Evolutionary conservation across 352 stramenopile genomes (phyloP), one percentile per base, ranked within the genome.

Genomic region (Bremia lactucae): DNA sequence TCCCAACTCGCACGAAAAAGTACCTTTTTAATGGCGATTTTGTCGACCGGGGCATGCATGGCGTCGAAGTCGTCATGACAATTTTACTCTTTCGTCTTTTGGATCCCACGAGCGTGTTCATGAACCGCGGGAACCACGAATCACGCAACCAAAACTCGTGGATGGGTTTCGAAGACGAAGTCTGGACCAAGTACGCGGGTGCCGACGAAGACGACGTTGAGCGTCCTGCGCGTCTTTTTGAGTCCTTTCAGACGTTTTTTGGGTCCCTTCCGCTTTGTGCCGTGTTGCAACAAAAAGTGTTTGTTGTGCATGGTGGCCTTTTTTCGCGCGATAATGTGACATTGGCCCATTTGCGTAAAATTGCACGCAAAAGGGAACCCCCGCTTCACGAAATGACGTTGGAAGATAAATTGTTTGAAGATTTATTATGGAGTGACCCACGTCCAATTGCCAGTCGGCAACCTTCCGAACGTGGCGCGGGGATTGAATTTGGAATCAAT

Each of bases 21-120:
- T 96, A 97, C 57, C 58, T 98, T 1, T 97, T 98, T 67, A 98
- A 98, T 59, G 93, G 93, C 0, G 93, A 98, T 52, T 97, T 97
- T 59, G 94, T 97, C 25, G 94, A 98, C 52, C 75, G 94, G 15
- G 94, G 94, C 0, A 55, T 72, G 26, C 85, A 95, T 45, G 88
- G 89, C 47, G 76, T 77, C 0, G 91, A 98, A 48, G 69, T 88
- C 11, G 52, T 85, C 35, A 87, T 88, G 61, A 87, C 70, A 11
- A 53, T 89, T 19, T 39, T 86, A 19, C 51, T 68, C 21, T 92
- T 94, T 61, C 81, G 71, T 48, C 42, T 88, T 8, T 31, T 92
- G 31, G 90, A 92, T 49, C 88, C 89, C 1, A 64, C 85, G 4
- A 71, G 62, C 41, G 83, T 97, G 3, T 89, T 72, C 35, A 36